A percentile compares a stretch with the other conserved stretches of the same genome.
Evolutionary conservation across 2,329 filamentous ascomycete species (phyloP).

Genomic region (Sporothrix phasma): DNA sequence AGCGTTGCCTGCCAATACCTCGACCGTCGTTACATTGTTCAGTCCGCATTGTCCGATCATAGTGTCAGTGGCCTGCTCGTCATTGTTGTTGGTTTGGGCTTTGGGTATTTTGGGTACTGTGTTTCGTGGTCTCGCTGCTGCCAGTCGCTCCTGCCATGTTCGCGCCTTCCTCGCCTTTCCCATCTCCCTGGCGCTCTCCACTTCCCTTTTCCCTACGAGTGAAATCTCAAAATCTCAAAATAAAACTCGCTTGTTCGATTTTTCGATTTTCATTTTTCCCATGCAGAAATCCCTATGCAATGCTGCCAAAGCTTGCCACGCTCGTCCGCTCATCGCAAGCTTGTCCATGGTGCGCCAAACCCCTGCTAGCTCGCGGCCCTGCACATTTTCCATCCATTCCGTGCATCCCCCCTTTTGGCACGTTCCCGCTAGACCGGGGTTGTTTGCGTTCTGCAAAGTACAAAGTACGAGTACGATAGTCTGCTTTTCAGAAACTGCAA

Average conservation of each 20-base stretch:
- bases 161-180: background rate
- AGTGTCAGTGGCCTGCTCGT: background rate
- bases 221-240: no score
- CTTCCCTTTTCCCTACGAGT: background rate
- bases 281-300: background rate
- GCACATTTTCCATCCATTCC: background rate
- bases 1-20: background rate
- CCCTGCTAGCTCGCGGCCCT: background rate
- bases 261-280: background rate
- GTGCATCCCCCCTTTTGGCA: constrained; percentile 7
- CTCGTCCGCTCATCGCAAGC: no score
- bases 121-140: background rate
- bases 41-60: background rate
- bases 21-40: constrained; percentile 1
- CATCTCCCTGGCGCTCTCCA: background rate
- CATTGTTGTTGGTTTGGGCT: no score
- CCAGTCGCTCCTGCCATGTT: background rate
- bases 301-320: background rate
- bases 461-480: background rate
- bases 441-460: background rate
- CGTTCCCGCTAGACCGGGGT: background rate
- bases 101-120: no score
- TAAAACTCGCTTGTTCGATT: background rate
- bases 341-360: no score
- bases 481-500: background rate